Percentiles rank a stretch among this genome's conserved stretches.
These are phyloP conservation scores for Amanita fuliginea DNA, from an alignment of 768 basidiomycete species.

Conservation along the genomic window DNA sequence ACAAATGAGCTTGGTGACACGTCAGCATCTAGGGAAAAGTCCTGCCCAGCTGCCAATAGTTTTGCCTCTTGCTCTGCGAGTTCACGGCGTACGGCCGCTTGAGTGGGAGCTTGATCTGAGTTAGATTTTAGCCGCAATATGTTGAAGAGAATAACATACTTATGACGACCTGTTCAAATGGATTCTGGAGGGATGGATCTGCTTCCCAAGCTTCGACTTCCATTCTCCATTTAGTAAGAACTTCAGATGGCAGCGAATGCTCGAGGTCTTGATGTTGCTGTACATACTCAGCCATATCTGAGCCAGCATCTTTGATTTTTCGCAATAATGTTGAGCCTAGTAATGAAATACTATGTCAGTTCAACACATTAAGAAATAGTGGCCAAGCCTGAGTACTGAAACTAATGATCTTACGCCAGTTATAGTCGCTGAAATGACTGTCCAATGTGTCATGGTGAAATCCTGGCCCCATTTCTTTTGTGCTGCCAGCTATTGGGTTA, in stretches of 20 bases:
- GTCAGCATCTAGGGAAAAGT: not conserved
- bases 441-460: constrained; percentile 17
- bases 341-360: too few species aligned
- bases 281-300: not conserved
- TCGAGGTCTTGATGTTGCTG: not conserved
- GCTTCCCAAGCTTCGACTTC: not conserved
- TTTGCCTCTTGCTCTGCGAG: not conserved
- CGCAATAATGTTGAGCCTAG: not conserved
- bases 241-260: not conserved
- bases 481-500: constrained; percentile 17
- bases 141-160: not conserved
- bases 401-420: constrained; percentile 19
- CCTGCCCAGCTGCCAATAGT: not conserved
- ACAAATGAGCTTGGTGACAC: not conserved
- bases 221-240: not conserved
- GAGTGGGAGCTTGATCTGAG: not conserved
- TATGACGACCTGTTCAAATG: not conserved
- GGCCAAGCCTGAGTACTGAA: too few species aligned
- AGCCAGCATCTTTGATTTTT: not conserved
- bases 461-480: constrained; percentile 23
- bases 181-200: not conserved
- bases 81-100: not conserved
- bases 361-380: too few species aligned
- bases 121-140: not conserved
- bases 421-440: constrained; percentile 16